Percentiles rank a stretch among this genome's conserved stretches.
These are phyloP conservation scores for Paecilomyces variotii DNA, from an alignment of 2,329 filamentous ascomycete genomes.

Conservation along the genomic window DNA sequence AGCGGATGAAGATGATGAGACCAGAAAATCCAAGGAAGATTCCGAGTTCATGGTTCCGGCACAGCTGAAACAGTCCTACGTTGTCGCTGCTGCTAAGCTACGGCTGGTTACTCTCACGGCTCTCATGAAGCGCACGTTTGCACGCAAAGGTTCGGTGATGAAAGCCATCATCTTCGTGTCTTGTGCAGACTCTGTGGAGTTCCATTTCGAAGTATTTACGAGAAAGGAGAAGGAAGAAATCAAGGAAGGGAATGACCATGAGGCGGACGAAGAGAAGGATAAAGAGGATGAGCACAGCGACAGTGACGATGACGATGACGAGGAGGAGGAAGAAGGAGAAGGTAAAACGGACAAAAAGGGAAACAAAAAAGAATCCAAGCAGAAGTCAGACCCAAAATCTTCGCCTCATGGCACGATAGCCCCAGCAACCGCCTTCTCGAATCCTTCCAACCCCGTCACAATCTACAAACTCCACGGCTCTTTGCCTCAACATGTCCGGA, in stretches of 20 bases:
- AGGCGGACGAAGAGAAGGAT: conserved; percentile 16
- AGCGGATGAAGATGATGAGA: conserved; percentile 46
- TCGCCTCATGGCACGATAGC: conserved; percentile 39
- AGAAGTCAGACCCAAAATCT: conserved; percentile 12
- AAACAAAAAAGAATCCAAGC: background rate
- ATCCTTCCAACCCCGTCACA: conserved; percentile 66
- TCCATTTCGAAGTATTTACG: conserved; percentile 80
- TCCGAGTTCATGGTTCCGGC: conserved; percentile 73
- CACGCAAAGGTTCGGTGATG: conserved; percentile 83
- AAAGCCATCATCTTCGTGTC: conserved; percentile 96
- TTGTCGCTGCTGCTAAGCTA: conserved; percentile 80
- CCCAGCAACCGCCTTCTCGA: conserved; percentile 64
- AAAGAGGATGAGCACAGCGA: conserved; percentile 15
- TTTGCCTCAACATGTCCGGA: conserved; percentile 77
- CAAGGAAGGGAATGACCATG: conserved; percentile 6
- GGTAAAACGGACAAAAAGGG: conserved; percentile 4
- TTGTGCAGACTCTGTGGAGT: conserved; percentile 93
- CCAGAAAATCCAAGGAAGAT: conserved; percentile 41
- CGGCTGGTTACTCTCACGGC: conserved; percentile 81
- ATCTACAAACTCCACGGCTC: conserved; percentile 88
- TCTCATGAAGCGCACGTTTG: conserved; percentile 78
- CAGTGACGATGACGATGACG: conserved; percentile 13
- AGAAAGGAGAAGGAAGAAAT: conserved; percentile 20
- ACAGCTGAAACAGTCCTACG: conserved; percentile 87
- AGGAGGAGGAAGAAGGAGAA: conserved; percentile 16